Evolutionary conservation across 164 flowering plant genomes (phyloP), one percentile per base, ranked within the genome.

Genomic region (Berberis vulgaris): DNA sequence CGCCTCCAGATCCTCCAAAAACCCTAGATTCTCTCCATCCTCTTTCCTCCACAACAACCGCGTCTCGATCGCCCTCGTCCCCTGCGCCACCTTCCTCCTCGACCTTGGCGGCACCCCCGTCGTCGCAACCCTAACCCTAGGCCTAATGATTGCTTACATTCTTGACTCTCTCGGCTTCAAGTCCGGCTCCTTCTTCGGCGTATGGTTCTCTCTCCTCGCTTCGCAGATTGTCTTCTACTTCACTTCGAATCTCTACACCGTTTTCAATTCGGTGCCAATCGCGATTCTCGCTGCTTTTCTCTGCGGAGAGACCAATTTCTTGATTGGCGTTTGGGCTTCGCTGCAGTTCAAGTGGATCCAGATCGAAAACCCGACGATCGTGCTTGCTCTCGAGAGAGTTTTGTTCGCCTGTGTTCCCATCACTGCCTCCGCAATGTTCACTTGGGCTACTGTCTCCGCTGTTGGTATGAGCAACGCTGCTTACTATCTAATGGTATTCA

Each of bases 71-170:
- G 97, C 91, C 3, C 84, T 94, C 5, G 80, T 82, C 9, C 99
- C 99, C 3, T 84, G 80, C 61, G 91, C 89, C 26, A 82, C 79
- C 54, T 85, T 94, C 72, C 91, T 94, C 62, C 90, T 94, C 46
- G 97, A 91, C 76, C 87, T 94, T 50, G 99, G 99, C 66, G 99
- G 99, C 49, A 62, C 87, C 2, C 82, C 93, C 3, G 99, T 94
- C 43, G 72, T 81, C 53, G 88, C 86, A 1, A 78, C 85, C 68
- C 76, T 94, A 11, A 84, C 83, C 59, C 65, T 94, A 4, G 93
- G 96, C 26, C 83, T 94, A 60, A 83, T 94, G 88, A 57, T 83
- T 67, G 61, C 96, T 6, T 94, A 94, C 84, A 84, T 89, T 75
- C 83, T 94, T 62, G 99, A 94, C 64, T 84, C 91, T 0, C 82